Evolutionary conservation across 345 rosid genomes (phyloP).

Genomic region (Camelina neglecta): DNA sequence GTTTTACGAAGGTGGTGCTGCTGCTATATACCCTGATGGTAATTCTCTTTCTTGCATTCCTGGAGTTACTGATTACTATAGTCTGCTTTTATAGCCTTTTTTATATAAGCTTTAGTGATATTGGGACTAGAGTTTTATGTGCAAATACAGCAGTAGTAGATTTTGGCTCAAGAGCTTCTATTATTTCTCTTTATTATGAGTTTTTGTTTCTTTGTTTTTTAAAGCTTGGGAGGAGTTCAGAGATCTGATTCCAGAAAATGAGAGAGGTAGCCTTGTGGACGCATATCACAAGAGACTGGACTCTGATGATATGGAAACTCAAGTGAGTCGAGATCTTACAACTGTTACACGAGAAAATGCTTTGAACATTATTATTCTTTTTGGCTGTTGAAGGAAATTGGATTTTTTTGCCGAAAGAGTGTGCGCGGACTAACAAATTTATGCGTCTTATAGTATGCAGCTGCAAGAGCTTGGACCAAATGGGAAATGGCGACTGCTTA

Average conservation of each 20-base stretch:
- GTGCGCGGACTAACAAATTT: neutral
- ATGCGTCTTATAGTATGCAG: constrained; percentile 68
- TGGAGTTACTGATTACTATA: neutral
- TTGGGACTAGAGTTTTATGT: neutral
- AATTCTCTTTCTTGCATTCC: constrained; percentile 26
- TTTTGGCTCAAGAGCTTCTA: neutral
- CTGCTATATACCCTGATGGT: constrained; percentile 97
- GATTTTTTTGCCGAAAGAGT: neutral
- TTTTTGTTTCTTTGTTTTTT: constrained; percentile 13
- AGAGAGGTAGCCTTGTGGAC: constrained; percentile 66
- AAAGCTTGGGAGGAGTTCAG: constrained; percentile 96
- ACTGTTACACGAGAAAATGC: neutral
- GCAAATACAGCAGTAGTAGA: neutral
- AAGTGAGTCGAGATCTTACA: constrained; percentile 56
- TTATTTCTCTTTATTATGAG: constrained; percentile 1
- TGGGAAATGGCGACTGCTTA: constrained; percentile 99
- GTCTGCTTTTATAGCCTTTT: neutral
- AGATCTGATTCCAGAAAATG: constrained; percentile 89
- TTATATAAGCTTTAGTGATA: neutral
- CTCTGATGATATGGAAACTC: constrained; percentile 80
- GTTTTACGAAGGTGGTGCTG: constrained; percentile 98
- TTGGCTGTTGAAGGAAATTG: neutral
- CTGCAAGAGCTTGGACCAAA: constrained; percentile 95
- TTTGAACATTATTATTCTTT: neutral
- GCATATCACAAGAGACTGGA: constrained; percentile 84